These are phyloP conservation scores for Stenogyne calaminthoides DNA, from an alignment of 305 asterid species.

Conservation along the genomic window DNA sequence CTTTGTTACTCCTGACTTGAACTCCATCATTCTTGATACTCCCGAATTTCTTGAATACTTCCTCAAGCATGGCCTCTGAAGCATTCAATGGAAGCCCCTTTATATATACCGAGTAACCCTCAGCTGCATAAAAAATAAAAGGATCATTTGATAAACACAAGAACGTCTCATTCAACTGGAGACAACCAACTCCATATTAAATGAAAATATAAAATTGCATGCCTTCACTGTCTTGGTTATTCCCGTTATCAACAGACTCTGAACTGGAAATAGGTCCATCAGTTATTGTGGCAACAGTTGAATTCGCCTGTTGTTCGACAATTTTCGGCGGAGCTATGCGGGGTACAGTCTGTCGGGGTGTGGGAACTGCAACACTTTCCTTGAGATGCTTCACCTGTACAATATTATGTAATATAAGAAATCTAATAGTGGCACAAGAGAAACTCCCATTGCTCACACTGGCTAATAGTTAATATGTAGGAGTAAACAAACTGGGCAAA, in stretches of 20 bases:
- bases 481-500: not conserved
- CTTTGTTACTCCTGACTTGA: conserved; percentile 81
- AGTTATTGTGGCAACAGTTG: conserved; percentile 42
- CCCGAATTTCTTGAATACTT: conserved; percentile 70
- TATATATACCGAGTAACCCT: conserved; percentile 70
- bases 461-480: not conserved
- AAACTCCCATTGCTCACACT: not conserved
- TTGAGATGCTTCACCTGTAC: conserved; percentile 81
- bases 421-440: not conserved
- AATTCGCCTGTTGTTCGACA: conserved; percentile 54
- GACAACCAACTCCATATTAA: conserved; percentile 11
- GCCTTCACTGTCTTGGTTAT: conserved; percentile 82
- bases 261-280: conserved; percentile 46
- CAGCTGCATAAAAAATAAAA: conserved; percentile 53
- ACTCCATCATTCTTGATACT: conserved; percentile 71
- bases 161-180: not conserved
- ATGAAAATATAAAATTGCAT: conserved; percentile 27
- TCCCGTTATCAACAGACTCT: conserved; percentile 60
- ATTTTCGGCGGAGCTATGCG: conserved; percentile 55
- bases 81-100: conserved; percentile 80
- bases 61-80: conserved; percentile 53
- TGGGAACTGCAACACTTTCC: conserved; percentile 53
- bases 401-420: conserved; percentile 2
- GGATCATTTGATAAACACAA: conserved; percentile 12
- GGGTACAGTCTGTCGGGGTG: conserved; percentile 55